phyloP scores from a whole-genome alignment of 805 yeast species.

The Yamadazyma phyllophila region DNA sequence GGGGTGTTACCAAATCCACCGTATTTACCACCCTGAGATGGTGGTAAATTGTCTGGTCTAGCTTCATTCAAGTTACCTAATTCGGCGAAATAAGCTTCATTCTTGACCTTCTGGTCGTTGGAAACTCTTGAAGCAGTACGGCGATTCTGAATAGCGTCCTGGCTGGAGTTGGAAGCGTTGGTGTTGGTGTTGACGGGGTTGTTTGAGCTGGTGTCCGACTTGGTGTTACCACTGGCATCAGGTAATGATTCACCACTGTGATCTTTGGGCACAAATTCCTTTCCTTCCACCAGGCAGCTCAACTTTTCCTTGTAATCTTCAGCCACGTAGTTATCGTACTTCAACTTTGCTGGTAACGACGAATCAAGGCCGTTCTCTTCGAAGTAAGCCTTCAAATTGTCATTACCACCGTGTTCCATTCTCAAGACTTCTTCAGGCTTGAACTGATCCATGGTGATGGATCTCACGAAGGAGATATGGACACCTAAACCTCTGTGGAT shows the following conservation, averaged over 20 bases:
- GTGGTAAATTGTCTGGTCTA: constrained; percentile 79
- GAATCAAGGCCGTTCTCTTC: constrained; percentile 67
- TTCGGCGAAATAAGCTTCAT: constrained; percentile 78
- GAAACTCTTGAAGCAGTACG: constrained; percentile 37
- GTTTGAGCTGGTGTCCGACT: neutral
- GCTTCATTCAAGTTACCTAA: constrained; percentile 70
- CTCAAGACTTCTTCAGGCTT: constrained; percentile 85
- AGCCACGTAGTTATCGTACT: constrained; percentile 90
- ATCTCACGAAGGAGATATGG: constrained; percentile 92
- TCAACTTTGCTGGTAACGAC: constrained; percentile 60
- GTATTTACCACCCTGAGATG: constrained; percentile 91
- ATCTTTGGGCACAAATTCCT: constrained; percentile 63
- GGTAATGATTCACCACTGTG: constrained; percentile 50
- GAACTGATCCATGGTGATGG: constrained; percentile 98
- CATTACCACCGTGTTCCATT: constrained; percentile 95
- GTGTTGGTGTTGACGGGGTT: constrained; percentile 1
- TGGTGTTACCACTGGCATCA: constrained; percentile 8
- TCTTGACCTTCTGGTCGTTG: constrained; percentile 49
- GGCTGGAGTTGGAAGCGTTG: constrained; percentile 13
- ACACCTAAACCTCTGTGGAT: constrained; percentile 94
- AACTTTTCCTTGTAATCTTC: constrained; percentile 86
- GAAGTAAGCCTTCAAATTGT: constrained; percentile 66
- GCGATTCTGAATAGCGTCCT: constrained; percentile 37
- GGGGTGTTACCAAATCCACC: constrained; percentile 90
- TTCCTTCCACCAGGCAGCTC: constrained; percentile 71